Base-by-base conservation (phyloP, 164 flowering plant genomes). In the Magnolia changhungtana region DNA sequence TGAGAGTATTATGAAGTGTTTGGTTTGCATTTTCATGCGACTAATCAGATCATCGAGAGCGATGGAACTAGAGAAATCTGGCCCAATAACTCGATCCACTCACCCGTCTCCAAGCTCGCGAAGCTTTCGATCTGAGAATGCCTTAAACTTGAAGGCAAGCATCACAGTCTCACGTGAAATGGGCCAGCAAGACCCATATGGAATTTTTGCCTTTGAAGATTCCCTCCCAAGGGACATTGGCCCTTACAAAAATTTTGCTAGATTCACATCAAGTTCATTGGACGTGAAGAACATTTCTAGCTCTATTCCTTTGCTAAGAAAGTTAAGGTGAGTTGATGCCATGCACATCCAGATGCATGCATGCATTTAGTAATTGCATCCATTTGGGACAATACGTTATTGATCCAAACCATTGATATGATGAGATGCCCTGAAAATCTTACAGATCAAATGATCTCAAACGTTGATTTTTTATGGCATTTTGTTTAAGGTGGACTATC, bases 181-280 rank as follows among this genome's bases (percentile, higher is more conserved):
- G 10, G 86, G 86, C 74, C 97, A 91, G 58, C 94, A 89, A 80
- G 99, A 96, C 72, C 98, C 99, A 0, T 96, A 92, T 77, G 96
- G 92, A 20, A 86, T 96, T 55, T 94, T 94, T 63, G 77, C 88
- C 11, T 66, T 74, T 20, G 98, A 94, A 81, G 97, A 87, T 51
- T 91, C 98, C 10, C 77, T 94, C 72, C 88, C 93, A 9, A 93
- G 99, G 71, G 97, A 96, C 77, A 89, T 96, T 74, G 98, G 98
- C n/a, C 96, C 95, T 76, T 96, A 92, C 83, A 96, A 96, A 83
- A 92, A 96, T 85, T 84, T 92, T 82, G 94, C 92, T 55, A 84
- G 81, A 23, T 91, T 94, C 80, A 81, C 95, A 1, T 84, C 95
- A 29, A 88, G 79, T 76, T 91, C 97, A 19, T 74, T 94, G 86